Conservation (phyloP, 306 rosid species). For the Myrica gale region DNA sequence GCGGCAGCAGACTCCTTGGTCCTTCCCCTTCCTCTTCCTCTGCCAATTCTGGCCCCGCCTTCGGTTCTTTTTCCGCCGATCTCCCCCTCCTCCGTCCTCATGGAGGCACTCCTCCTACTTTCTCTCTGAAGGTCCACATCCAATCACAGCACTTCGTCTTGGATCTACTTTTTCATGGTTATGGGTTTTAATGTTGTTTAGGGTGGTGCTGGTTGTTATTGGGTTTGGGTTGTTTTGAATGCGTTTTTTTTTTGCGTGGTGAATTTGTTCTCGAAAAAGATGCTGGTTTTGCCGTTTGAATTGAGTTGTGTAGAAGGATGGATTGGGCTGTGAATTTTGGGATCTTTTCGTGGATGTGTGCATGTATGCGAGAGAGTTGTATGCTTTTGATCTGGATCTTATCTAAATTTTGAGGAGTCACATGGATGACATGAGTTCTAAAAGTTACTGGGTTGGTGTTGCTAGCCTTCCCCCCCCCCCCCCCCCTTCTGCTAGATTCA, state of each 20-base stretch:
- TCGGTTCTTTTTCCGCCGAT: slow-evolving; percentile 74
- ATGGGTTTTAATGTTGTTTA: background rate
- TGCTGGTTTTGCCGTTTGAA: background rate
- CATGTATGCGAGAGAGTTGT: background rate
- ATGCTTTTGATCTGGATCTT: slow-evolving; percentile 29
- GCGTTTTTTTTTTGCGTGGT: background rate
- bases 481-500: background rate
- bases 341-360: background rate
- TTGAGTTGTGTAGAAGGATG: background rate
- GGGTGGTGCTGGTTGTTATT: background rate
- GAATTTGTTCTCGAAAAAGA: background rate
- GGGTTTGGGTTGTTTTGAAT: background rate
- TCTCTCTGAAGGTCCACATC: slow-evolving; percentile 60
- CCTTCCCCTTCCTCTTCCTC: slow-evolving; percentile 69
- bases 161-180: slow-evolving; percentile 18
- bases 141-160: background rate
- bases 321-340: background rate
- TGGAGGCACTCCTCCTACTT: slow-evolving; percentile 42
- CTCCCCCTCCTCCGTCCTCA: slow-evolving; percentile 57
- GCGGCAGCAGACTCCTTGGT: slow-evolving; percentile 67
- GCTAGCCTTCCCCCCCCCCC: background rate
- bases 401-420: background rate
- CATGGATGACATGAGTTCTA: background rate
- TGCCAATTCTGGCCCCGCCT: slow-evolving; percentile 36
- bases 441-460: background rate